phyloP scores from a whole-genome alignment of 352 stramenopile species.

The Aphanomyces cochlioides region DNA sequence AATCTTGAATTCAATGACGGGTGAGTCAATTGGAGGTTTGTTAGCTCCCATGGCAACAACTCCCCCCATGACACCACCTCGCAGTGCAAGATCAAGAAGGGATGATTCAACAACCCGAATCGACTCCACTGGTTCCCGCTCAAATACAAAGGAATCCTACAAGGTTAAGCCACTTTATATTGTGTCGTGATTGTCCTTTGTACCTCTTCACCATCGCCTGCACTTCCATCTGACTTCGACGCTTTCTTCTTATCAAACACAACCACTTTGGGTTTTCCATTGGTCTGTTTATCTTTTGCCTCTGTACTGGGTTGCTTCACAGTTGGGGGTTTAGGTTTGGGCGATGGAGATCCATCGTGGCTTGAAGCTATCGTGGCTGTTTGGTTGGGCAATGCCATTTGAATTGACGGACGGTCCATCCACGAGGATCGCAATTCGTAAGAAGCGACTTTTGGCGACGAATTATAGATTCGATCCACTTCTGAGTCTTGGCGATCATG shows the following conservation, averaged over 20 bases:
- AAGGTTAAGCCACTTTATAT: not conserved
- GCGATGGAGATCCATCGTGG: constrained; percentile 2
- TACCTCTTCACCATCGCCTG: not conserved
- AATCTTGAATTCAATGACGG: constrained; percentile 78
- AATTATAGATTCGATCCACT: constrained; percentile 87
- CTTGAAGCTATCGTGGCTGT: not conserved
- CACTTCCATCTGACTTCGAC: not conserved
- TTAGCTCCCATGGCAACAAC: constrained; percentile 56
- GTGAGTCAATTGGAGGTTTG: constrained; percentile 32
- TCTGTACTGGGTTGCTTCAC: not conserved
- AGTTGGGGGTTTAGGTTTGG: not conserved
- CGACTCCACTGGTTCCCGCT: constrained; percentile 57
- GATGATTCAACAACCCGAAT: constrained; percentile 68
- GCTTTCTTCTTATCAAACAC: constrained; percentile 24
- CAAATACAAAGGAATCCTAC: constrained; percentile 59
- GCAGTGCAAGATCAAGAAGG: constrained; percentile 72
- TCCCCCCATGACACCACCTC: constrained; percentile 43
- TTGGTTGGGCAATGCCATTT: constrained; percentile 5
- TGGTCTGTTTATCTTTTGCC: not conserved
- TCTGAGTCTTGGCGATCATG: constrained; percentile 87
- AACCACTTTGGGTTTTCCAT: constrained; percentile 19
- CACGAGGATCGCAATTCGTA: constrained; percentile 82
- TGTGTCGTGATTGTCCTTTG: not conserved
- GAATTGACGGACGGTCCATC: constrained; percentile 49
- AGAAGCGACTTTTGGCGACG: constrained; percentile 80